Percentiles rank a stretch among this genome's conserved stretches.
phyloP scores from a whole-genome alignment of 352 stramenopile genomes.

The Globisporangium spiculum region DNA sequence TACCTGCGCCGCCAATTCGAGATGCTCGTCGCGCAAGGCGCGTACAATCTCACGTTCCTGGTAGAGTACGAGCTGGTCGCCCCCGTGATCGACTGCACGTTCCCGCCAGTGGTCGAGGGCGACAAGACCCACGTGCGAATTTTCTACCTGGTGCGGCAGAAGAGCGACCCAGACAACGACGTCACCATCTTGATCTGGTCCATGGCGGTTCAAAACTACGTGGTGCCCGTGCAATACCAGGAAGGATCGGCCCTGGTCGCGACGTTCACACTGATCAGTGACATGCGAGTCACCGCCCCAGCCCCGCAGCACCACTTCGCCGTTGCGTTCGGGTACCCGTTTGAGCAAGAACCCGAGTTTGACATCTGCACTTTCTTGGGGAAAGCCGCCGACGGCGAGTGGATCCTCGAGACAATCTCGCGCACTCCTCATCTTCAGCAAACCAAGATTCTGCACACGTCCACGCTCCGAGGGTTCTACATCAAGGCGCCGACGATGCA shows the following conservation, averaged over 20 bases:
- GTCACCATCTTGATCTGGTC: neutral
- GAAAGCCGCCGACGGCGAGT: neutral
- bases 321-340: constrained; percentile 30
- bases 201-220: constrained; percentile 4
- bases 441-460: constrained; percentile 21
- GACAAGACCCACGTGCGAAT: neutral
- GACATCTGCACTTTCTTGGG: neutral
- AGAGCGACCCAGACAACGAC: neutral
- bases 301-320: constrained; percentile 5
- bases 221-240: constrained; percentile 1
- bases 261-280: constrained; percentile 11
- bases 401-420: constrained; percentile 9
- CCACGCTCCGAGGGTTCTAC: constrained; percentile 37
- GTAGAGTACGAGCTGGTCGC: constrained; percentile 27
- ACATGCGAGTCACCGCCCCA: constrained; percentile 2
- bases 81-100: constrained; percentile 23
- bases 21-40: constrained; percentile 5
- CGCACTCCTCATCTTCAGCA: neutral
- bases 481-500: constrained; percentile 25
- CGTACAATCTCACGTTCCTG: constrained; percentile 20
- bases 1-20: constrained; percentile 24
- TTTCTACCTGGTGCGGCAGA: constrained; percentile 5
- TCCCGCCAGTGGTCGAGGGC: neutral
- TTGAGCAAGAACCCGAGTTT: neutral
- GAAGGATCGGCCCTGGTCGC: neutral